These are phyloP conservation scores for Firmiana major DNA, from an alignment of 345 rosid genomes.

Conservation along the genomic window DNA sequence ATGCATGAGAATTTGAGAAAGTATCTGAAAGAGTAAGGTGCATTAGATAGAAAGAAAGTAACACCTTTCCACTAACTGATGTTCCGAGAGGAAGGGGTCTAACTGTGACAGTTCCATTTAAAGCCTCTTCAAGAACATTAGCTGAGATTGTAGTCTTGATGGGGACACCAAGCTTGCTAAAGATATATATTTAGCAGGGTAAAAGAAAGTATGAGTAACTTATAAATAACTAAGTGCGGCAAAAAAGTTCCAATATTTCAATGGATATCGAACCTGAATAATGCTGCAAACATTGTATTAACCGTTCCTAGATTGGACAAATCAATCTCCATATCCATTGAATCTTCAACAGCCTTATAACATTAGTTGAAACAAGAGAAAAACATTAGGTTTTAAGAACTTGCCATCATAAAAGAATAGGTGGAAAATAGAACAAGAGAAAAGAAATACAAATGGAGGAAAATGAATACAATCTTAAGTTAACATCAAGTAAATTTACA, in stretches of 20 bases:
- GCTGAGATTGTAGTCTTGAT: constrained; percentile 97
- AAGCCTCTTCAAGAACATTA: constrained; percentile 95
- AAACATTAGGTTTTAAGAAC: background rate
- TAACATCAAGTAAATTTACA: background rate
- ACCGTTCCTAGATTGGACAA: constrained; percentile 97
- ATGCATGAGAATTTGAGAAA: constrained; percentile 18
- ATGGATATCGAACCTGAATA: constrained; percentile 65
- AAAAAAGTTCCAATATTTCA: background rate
- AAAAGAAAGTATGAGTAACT: constrained; percentile 13
- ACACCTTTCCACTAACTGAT: constrained; percentile 97
- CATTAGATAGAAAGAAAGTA: background rate
- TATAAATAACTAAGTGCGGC: constrained; percentile 8
- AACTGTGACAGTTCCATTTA: constrained; percentile 94
- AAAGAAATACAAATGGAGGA: background rate
- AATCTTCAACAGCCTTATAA: constrained; percentile 81
- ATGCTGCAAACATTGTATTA: constrained; percentile 97
- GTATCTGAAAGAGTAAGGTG: constrained; percentile 1
- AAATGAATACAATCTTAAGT: background rate
- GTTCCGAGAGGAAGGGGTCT: constrained; percentile 97
- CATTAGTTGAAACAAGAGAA: constrained; percentile 14
- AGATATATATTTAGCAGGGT: background rate
- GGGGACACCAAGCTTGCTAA: constrained; percentile 98
- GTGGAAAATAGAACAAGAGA: background rate
- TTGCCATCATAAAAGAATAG: background rate
- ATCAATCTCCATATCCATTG: constrained; percentile 97